Base-by-base conservation (phyloP, 2,329 filamentous ascomycete species). In the Talaromyces verruculosus region DNA sequence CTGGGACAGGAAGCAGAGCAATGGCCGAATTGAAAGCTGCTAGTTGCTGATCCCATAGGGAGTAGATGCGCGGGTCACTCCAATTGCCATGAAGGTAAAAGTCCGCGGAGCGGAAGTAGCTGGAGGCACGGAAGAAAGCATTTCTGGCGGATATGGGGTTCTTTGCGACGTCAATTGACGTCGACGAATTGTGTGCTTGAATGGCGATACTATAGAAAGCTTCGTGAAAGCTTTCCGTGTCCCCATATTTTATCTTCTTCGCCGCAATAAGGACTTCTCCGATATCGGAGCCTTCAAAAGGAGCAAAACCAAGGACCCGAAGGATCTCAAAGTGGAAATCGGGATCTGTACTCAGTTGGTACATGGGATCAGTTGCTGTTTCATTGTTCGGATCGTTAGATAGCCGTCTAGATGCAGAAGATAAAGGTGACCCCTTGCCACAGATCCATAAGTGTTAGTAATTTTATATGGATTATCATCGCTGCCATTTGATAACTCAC, bases 301-400 rank as follows among this genome's bases (percentile, higher is more conserved):
- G 70, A 0, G 79, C 73, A 2, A 70, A 77, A 30, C 76, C 77
- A 3, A 82, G 75, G 41, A 83, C 59, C 8, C 81, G 78, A 7
- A 79, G 57, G 2, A 73, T 68, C 67, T 83, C 81, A 65, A 82
- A 82, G 68, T 82, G 72, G 74, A 79, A 82, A 64, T 66, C 61
- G 8, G 65, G 39, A 59, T 71, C 69, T 11, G 55, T 61, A 55
- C 71, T 70, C 25, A 72, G 53, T 28, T 67, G 64, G 51, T 63
- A 45, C 43, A 63, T 63, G 49, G 61, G 59, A 22, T 61, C 59
- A 4, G 39, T n/a, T 11, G 41, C 30, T 61, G 15, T 17, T 13
- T 2, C 41, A 49, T 47, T 61, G 10, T 49, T 25, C 30, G 19
- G 58, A 6, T 61, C 25, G 41, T 7, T 33, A 22, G 8, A 15